Base-by-base conservation (phyloP, 2,329 filamentous ascomycete species). In the Coleophoma crateriformis region DNA sequence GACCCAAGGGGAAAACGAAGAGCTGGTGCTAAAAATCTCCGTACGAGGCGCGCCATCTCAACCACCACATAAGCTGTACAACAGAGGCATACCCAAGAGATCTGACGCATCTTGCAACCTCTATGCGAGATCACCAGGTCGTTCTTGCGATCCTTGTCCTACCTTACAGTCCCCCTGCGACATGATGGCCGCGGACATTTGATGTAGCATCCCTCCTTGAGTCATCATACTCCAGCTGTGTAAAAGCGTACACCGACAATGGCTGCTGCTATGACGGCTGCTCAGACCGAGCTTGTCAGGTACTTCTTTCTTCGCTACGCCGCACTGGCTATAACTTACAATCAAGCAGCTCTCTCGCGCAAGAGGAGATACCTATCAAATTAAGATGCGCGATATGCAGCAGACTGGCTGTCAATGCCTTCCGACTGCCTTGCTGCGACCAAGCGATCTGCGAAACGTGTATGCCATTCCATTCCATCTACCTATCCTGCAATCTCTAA, bases 341-440 rank as follows among this genome's bases (percentile, higher is more conserved):
- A 33, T 19, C 15, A 14, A 10, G 35, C 42, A 67, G 64, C 49
- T 67, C 63, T 33, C 52, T 66, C 27, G 57, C 61, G 27, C 64
- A 64, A 57, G 88, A 92, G 61, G 89, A 94, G 54, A 90, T 96
- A 50, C 94, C 94, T n/a, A 90, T 91, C 63, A 96, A 96, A 76
- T 79, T 99, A 56, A 87, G 91, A 70, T 99, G 94, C 75, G 90
- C 90, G 47, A 88, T 90, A 60, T 99, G 94, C 71, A 94, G 87
- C 72, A 90, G 88, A 68, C 77, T 97, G 51, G 91, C 90, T 32
- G 75, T 95, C 56, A 95, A 96, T 66, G 89, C 92, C 8, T 95
- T 90, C 67, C 88, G 91, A 55, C 76, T 96, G 27, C 89, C 91
- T 1, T 99, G 94, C 71, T 99, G 94, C 68, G 94, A 96, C 64